Conservation (phyloP, 1,284 basidiomycete genomes). For the Leccinum subfulvum region DNA sequence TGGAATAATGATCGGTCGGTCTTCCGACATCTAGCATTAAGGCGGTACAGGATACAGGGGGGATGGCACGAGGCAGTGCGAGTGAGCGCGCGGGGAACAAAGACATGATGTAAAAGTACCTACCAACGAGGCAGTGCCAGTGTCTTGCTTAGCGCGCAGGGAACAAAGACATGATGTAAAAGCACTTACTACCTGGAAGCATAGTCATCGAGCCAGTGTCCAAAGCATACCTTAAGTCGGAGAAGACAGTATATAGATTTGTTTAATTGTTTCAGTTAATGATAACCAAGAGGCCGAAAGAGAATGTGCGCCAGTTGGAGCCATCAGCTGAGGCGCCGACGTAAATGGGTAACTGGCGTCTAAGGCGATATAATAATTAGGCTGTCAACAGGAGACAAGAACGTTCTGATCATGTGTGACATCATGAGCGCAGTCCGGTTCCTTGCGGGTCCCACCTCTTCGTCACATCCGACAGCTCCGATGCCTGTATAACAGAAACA, state of each 20-base stretch:
- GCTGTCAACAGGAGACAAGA: not conserved
- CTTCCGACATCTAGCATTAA: not conserved
- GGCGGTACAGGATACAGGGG: not conserved
- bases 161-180: not conserved
- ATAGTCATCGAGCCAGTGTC: not conserved
- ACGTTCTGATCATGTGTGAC: not conserved
- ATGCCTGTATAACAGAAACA: not conserved
- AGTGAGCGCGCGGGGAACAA: not conserved
- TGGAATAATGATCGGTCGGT: not conserved
- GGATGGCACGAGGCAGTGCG: not conserved
- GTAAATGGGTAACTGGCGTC: not conserved
- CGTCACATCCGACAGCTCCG: not conserved
- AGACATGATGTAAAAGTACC: not conserved
- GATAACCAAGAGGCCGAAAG: not conserved
- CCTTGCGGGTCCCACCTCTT: not conserved
- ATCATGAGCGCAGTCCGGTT: not conserved
- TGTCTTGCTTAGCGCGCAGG: not conserved
- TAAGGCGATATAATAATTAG: not conserved
- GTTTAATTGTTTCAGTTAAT: not conserved
- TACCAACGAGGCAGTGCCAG: not conserved
- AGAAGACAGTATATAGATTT: not conserved
- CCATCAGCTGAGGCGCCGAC: not conserved
- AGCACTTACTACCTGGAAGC: not conserved
- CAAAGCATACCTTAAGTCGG: not conserved
- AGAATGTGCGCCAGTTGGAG: not conserved